Evolutionary conservation across 2,329 filamentous ascomycete genomes (phyloP).

Genomic region (Cladophialophora exuberans): DNA sequence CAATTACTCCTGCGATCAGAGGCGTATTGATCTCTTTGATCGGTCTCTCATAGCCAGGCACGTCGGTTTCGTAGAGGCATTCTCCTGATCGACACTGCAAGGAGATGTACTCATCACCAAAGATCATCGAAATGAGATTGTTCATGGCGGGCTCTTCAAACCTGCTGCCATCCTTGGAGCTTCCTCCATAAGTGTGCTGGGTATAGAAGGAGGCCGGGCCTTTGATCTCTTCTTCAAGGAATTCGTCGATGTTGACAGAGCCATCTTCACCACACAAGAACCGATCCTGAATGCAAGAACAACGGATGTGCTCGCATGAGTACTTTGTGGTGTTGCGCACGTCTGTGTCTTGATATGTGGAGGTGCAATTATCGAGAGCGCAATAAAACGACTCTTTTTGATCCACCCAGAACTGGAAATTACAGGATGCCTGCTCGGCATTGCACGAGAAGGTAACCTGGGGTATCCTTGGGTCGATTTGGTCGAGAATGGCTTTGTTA

Average conservation of each 20-base stretch:
- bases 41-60: constrained; percentile 85
- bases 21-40: constrained; percentile 97
- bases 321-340: constrained; percentile 81
- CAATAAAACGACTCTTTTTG: constrained; percentile 96
- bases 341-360: constrained; percentile 68
- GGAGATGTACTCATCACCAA: constrained; percentile 88
- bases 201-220: constrained; percentile 87
- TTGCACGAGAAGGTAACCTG: constrained; percentile 95
- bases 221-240: constrained; percentile 78
- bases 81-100: constrained; percentile 84
- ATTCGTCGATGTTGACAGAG: constrained; percentile 89
- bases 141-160: constrained; percentile 95
- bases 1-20: constrained; percentile 91
- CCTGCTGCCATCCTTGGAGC: constrained; percentile 71
- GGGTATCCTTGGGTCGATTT: constrained; percentile 81
- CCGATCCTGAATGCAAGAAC: constrained; percentile 83
- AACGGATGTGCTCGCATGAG: constrained; percentile 80
- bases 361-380: constrained; percentile 78
- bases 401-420: constrained; percentile 99
- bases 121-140: constrained; percentile 81
- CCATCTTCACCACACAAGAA: constrained; percentile 93
- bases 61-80: constrained; percentile 88
- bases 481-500: constrained; percentile 87
- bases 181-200: constrained; percentile 56
- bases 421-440: constrained; percentile 73